These are phyloP conservation scores for Verruconis gallopava DNA, from an alignment of 2,329 filamentous ascomycete species.

Conservation along the genomic window DNA sequence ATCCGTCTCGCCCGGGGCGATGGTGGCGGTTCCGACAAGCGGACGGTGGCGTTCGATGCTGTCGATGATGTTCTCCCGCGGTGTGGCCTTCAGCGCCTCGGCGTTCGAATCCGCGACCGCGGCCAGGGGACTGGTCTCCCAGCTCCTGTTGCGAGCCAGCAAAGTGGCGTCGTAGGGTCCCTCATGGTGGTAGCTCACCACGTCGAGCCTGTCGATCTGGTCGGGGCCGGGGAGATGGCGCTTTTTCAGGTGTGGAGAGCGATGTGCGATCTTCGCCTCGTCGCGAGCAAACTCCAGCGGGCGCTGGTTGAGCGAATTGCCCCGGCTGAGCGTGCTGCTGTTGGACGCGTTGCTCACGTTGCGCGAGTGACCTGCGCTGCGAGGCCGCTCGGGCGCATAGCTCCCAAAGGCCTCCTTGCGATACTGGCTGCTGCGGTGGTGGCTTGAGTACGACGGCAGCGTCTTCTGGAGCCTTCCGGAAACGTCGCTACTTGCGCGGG, in stretches of 20 bases:
- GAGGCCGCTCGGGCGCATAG: neutral
- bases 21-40: slow-evolving; percentile 62
- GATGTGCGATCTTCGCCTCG: slow-evolving; percentile 52
- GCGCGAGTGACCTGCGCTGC: slow-evolving; percentile 1
- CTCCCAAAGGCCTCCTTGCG: neutral
- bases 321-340: slow-evolving; percentile 13
- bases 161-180: slow-evolving; percentile 81
- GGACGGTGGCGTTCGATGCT: slow-evolving; percentile 61
- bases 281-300: slow-evolving; percentile 54
- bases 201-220: slow-evolving; percentile 68
- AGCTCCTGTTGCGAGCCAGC: slow-evolving; percentile 56
- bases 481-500: slow-evolving; percentile 3
- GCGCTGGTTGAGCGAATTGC: slow-evolving; percentile 21
- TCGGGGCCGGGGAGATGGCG: slow-evolving; percentile 57
- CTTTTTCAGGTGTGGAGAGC: slow-evolving; percentile 52
- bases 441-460: neutral
- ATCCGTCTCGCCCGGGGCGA: slow-evolving; percentile 63
- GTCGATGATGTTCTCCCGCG: slow-evolving; percentile 63
- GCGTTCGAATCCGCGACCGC: slow-evolving; percentile 61
- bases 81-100: slow-evolving; percentile 70
- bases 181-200: slow-evolving; percentile 69
- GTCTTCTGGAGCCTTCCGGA: neutral
- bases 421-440: neutral
- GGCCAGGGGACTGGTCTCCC: slow-evolving; percentile 55
- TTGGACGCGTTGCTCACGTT: neutral